Evolutionary conservation across 495 filamentous ascomycete species (phyloP), one percentile per base, ranked within the genome.

Genomic region (Aspergillus ostianus): DNA sequence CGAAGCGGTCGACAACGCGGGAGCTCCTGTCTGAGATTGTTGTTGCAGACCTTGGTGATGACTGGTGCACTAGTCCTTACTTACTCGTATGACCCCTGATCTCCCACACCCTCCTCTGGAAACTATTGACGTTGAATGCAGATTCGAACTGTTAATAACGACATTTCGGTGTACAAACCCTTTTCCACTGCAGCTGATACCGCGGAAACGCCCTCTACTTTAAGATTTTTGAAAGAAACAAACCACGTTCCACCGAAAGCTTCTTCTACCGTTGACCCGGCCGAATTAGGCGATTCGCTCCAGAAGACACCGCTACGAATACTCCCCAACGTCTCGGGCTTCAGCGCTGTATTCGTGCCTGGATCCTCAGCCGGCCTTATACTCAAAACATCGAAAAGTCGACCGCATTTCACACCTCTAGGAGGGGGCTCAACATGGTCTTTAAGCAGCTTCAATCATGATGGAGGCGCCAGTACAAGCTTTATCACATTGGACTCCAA

Each of bases 91-190:
- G 84, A 41, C 27, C 7, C 30, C 7, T 51, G 8, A 41, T 7
- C n/a, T 47, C 45, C 5, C 27, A 18, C 12, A 5, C 58, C n/a
- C 19, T 55, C 10, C 19, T 45, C 15, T 49, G 58, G 44, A 62
- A 41, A 20, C 54, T 59, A 51, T 60, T 60, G 30, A 9, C 54
- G 58, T 36, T 64, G 18, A 52, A 62, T 53, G 44, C 64, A 93
- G 90, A 76, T 91, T 47, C 90, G 93, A 29, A 88, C 90, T 47
- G 80, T 81, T 12, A 87, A 83, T 59, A 87, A 96, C 58, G 93
- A 98, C 65, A 71, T 97, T 5, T 85, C 86, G n/a, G 79, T 97
- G 49, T 98, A 98, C 67, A 85, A 90, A 68, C 91, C 93, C 0
- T 92, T 87, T 68, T 71, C 71, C 12, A 59, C 73, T 5, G 57